Base-by-base conservation (phyloP, 805 yeast species). In the Lipomyces oligophaga region DNA sequence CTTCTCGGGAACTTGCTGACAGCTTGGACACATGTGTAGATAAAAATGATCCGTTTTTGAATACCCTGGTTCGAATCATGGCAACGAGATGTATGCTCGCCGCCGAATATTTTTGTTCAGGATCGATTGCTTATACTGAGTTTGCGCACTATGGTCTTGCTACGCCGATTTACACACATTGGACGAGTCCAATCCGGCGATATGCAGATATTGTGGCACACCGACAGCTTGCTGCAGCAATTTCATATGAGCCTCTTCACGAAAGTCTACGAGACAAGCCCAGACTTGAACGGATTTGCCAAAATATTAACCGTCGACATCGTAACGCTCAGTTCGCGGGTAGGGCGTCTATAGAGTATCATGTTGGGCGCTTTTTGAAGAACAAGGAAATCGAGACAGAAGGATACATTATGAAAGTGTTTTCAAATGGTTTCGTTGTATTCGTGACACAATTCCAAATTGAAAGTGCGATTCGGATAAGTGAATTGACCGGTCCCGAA, bases 51-150 rank as follows among this genome's bases (percentile, higher is more conserved):
- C 83, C 89, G 5, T 93, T 86, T 63, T 87, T 93, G 76, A 93
- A 93, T 67, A 93, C 97, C 0, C 73, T 93, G 59, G 74, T 90
- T 5, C 81, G 99, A 66, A 93, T 93, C 56, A 83, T 93, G 95
- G 93, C 97, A 5, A 93, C 99, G 0, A 77, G 99, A 60, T 90
- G 97, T 68, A 93, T 93, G 98, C 86, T 88, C 84, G 96, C 98
- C 1, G 99, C 99, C 1, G 97, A 90, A 64, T 93, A 93, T 63
- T 93, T 93, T 70, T 81, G 94, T 8, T 79, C 96, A 0, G 97
- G 99, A 6, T 80, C 84, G 13, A 86, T 75, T 61, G 85, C 95
- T 7, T 86, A 87, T 62, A 80, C 94, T 11, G 98, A 93, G 55
- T 93, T 86, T 72, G 79, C 83, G 53, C 99, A 93, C 73, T 93